These are phyloP conservation scores for Aspergillus brunneoviolaceus DNA, from an alignment of 2,329 filamentous ascomycete species.

Conservation along the genomic window DNA sequence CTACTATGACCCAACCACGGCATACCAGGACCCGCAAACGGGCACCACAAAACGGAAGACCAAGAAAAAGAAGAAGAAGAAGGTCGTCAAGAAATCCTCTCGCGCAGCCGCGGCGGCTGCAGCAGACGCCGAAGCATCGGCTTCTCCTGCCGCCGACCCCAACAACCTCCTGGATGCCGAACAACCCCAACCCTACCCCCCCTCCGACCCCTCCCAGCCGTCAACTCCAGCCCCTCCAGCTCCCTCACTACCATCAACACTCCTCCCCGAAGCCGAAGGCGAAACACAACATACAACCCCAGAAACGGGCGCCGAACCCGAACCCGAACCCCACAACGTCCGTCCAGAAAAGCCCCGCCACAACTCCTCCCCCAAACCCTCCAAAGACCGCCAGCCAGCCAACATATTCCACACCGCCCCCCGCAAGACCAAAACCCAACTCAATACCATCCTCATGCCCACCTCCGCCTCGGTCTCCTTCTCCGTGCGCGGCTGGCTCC, in stretches of 20 bases:
- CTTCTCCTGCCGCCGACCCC: constrained; percentile 12
- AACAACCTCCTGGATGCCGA: constrained; percentile 8
- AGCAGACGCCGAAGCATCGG: constrained; percentile 4
- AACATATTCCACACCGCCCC: constrained; percentile 27
- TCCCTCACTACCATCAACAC: constrained; percentile 18
- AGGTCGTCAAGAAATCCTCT: constrained; percentile 33
- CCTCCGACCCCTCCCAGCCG: constrained; percentile 11
- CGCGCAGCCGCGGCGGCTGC: constrained; percentile 25
- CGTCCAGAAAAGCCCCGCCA: constrained; percentile 19
- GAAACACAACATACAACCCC: neutral
- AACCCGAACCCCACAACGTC: constrained; percentile 21
- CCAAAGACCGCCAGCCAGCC: constrained; percentile 10
- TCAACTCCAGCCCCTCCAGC: constrained; percentile 12
- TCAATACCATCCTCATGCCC: constrained; percentile 77
- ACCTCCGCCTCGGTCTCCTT: constrained; percentile 70
- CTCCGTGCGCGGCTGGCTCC: constrained; percentile 62
- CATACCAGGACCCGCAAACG: constrained; percentile 27
- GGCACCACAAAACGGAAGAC: constrained; percentile 34
- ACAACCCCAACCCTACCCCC: constrained; percentile 1
- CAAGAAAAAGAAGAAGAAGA: constrained; percentile 40
- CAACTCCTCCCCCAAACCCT: constrained; percentile 2
- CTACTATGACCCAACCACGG: constrained; percentile 47
- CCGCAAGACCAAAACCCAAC: constrained; percentile 50
- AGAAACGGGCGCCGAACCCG: neutral
- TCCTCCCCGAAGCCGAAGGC: constrained; percentile 7